Percentiles rank a stretch among this genome's conserved stretches.
Conservation (phyloP, 805 yeast species). For the Teunomyces funiuensis region DNA sequence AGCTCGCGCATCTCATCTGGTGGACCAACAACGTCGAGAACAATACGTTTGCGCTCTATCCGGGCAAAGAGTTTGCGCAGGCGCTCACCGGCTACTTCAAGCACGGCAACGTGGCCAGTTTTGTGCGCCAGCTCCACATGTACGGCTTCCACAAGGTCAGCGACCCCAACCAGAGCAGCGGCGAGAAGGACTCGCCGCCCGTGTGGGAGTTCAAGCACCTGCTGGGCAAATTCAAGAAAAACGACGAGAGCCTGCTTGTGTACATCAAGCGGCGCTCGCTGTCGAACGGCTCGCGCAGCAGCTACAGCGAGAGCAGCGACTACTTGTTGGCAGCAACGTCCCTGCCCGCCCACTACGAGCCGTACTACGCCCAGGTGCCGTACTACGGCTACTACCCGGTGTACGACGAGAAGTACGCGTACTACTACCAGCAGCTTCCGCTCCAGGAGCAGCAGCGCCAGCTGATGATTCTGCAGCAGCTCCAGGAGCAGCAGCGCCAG, state of each 20-base stretch:
- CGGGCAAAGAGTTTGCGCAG: conserved; percentile 61
- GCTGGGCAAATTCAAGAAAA: conserved; percentile 49
- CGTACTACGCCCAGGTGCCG: conserved; percentile 6
- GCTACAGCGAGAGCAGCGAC: conserved; percentile 9
- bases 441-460: conserved; percentile 6
- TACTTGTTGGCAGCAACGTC: conserved; percentile 9
- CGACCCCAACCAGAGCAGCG: conserved; percentile 30
- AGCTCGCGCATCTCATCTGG: conserved; percentile 39
- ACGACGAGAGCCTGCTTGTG: conserved; percentile 44
- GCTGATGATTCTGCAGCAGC: neutral
- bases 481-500: conserved; percentile 7
- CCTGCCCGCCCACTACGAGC: conserved; percentile 6
- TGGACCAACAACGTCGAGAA: conserved; percentile 46
- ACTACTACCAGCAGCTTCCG: neutral
- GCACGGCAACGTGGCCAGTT: conserved; percentile 90
- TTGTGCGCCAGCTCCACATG: conserved; percentile 94
- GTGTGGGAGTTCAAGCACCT: conserved; percentile 60
- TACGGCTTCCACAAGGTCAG: conserved; percentile 89
- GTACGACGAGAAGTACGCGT: neutral
- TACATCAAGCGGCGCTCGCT: conserved; percentile 51
- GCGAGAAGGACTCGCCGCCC: conserved; percentile 26
- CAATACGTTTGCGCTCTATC: conserved; percentile 62
- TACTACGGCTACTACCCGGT: conserved; percentile 7
- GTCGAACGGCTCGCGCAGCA: conserved; percentile 26
- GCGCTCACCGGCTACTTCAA: conserved; percentile 77